These are phyloP conservation scores for Tylopilus balloui DNA, from an alignment of 768 basidiomycete species.

Conservation along the genomic window DNA sequence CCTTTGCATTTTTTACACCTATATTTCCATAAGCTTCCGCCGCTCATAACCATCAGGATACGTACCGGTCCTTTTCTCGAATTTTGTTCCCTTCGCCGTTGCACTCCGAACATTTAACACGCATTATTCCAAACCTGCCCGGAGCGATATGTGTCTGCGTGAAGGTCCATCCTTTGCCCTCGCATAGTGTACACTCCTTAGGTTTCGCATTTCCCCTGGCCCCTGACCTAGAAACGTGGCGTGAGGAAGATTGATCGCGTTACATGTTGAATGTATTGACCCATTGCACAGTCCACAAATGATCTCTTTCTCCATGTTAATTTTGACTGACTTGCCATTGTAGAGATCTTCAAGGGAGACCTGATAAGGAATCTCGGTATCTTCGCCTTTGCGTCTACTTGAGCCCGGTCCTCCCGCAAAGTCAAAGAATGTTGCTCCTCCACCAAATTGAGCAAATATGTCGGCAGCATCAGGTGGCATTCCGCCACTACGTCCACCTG, in stretches of 20 bases:
- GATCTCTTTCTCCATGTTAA: slow-evolving; percentile 84
- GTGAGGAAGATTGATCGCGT: slow-evolving; percentile 1
- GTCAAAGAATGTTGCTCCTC: slow-evolving; percentile 56
- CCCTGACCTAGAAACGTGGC: slow-evolving; percentile 55
- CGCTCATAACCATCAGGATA: background rate
- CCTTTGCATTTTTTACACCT: slow-evolving; percentile 98
- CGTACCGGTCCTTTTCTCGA: slow-evolving; percentile 79
- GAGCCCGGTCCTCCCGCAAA: slow-evolving; percentile 52
- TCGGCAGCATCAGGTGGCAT: slow-evolving; percentile 54
- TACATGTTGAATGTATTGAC: slow-evolving; percentile 34
- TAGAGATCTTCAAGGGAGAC: slow-evolving; percentile 92
- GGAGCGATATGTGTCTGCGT: slow-evolving; percentile 52
- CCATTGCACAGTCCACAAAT: slow-evolving; percentile 80
- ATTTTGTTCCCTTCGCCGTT: slow-evolving; percentile 64
- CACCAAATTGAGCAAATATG: slow-evolving; percentile 65
- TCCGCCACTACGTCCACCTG: slow-evolving; percentile 41
- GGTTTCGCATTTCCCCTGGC: slow-evolving; percentile 81
- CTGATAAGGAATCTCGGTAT: slow-evolving; percentile 73
- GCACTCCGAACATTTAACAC: slow-evolving; percentile 65
- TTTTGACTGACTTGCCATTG: slow-evolving; percentile 82
- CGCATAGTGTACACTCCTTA: slow-evolving; percentile 74
- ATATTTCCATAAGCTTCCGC: slow-evolving; percentile 5
- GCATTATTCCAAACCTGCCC: slow-evolving; percentile 45
- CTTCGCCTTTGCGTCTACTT: slow-evolving; percentile 57
- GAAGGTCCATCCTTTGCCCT: slow-evolving; percentile 76